Conservation (phyloP, 768 basidiomycete genomes). For the Phlebiopsis flavidoalba region DNA sequence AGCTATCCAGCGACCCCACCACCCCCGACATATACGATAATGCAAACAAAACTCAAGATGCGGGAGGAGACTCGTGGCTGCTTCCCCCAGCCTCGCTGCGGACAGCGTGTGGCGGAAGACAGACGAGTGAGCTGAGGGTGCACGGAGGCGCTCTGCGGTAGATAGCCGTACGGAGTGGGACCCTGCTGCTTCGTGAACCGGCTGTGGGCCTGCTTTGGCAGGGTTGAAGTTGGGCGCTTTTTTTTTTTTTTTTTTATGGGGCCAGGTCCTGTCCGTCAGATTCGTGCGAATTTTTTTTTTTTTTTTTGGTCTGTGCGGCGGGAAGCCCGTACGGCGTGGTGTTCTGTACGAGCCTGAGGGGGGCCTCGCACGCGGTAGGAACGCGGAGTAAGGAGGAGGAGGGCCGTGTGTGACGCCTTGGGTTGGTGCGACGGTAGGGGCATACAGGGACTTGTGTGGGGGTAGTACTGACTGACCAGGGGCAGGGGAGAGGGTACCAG, state of each 20-base stretch:
- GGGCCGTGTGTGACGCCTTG: not conserved
- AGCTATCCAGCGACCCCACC: not conserved
- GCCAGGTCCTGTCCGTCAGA: not conserved
- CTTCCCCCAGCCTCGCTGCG: not conserved
- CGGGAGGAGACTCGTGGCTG: not conserved
- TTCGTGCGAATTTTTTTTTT: too few relatives aligned
- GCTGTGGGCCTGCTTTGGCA: not conserved
- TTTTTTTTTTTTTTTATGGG: too few relatives aligned
- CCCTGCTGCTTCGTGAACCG: not conserved
- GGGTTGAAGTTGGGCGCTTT: not conserved
- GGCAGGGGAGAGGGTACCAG: not conserved
- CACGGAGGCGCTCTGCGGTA: not conserved
- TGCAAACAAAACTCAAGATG: too few relatives aligned
- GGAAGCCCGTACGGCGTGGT: not conserved
- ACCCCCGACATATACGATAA: not conserved
- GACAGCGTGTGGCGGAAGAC: not conserved
- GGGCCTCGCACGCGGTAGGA: not conserved
- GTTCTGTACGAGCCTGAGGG: not conserved
- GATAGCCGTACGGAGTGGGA: not conserved
- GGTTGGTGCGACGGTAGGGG: not conserved
- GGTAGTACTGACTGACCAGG: not conserved
- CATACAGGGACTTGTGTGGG: not conserved
- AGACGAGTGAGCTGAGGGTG: not conserved
- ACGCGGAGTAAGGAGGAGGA: not conserved
- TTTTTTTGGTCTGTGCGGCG: too few relatives aligned